Evolutionary conservation across 345 rosid species (phyloP).

Genomic region (Gossypium longicalyx): DNA sequence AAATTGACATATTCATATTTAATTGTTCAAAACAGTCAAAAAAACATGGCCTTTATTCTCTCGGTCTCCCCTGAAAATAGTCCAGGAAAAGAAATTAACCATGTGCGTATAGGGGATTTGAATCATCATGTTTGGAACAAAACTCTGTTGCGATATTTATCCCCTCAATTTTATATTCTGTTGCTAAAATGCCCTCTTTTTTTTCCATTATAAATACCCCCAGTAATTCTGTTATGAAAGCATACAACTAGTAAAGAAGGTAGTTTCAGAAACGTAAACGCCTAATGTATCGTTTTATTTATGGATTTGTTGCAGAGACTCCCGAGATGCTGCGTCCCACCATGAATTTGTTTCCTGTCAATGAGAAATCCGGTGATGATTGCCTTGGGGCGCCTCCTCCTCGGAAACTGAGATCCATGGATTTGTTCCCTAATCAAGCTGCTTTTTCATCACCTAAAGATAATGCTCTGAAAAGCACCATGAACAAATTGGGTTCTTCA

Average conservation of each 20-base stretch:
- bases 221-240: not conserved
- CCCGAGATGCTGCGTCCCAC: constrained; percentile 33
- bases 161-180: not conserved
- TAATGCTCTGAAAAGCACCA: constrained; percentile 24
- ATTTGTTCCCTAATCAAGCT: constrained; percentile 52
- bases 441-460: constrained; percentile 41
- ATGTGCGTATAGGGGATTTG: constrained; percentile 3
- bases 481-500: constrained; percentile 8
- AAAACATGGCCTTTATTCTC: constrained; percentile 10
- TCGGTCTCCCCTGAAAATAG: not conserved
- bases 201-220: constrained; percentile 11
- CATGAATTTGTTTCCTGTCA: constrained; percentile 56
- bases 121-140: not conserved
- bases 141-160: not conserved
- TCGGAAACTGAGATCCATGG: constrained; percentile 44
- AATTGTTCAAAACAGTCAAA: constrained; percentile 15
- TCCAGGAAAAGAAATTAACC: not conserved
- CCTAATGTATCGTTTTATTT: constrained; percentile 11
- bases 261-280: no score
- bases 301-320: constrained; percentile 29
- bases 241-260: not conserved
- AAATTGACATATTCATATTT: constrained; percentile 27
- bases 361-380: constrained; percentile 19
- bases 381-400: constrained; percentile 1
- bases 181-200: not conserved